Base-by-base conservation (phyloP, 495 filamentous ascomycete species). In the Daldinia decipiens region DNA sequence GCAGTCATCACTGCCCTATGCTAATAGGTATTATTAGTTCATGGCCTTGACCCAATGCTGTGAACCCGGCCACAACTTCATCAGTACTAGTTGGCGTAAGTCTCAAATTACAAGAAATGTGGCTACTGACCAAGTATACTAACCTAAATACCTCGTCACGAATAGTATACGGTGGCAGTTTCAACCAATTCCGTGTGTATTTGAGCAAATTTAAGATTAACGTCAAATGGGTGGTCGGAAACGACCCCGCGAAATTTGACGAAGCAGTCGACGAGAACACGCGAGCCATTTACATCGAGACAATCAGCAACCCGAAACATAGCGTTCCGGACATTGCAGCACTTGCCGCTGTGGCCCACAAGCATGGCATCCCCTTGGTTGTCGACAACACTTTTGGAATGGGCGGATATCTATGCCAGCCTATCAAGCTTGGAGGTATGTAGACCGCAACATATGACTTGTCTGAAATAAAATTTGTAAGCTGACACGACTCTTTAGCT, bases 331-430 rank as follows among this genome's bases (percentile, higher is more conserved):
- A 82, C 55, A 78, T 82, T 57, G 63, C 70, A 9, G 79, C 79
- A 6, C 78, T 82, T 53, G 78, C 80, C 27, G 68, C 75, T n/a
- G 79, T 82, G 12, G 75, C 75, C 7, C 80, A 82, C 53, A 77
- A 80, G 56, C 77, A 78, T 34, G 80, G 80, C 0, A 81, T 82
- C 36, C 80, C 80, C 11, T 59, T 82, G 21, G 71, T 82, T 40
- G 76, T 80, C 19, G 80, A 82, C 68, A 82, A 82, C 64, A 82
- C 80, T 4, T 82, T 82, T 59, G 80, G 80, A 26, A 81, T 81
- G 78, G 80, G 80, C 43, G 80, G 80, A 8, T 82, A 81, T 62
- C 60, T 82, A 31, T 74, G 76, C 62, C 71, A 77, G 36, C 80
- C 80, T 29, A 76, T 82, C 69, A 72, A 63, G 55, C 73, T 79